Conservation (phyloP, 352 stramenopile species). For the Phytopythium sindhum region DNA sequence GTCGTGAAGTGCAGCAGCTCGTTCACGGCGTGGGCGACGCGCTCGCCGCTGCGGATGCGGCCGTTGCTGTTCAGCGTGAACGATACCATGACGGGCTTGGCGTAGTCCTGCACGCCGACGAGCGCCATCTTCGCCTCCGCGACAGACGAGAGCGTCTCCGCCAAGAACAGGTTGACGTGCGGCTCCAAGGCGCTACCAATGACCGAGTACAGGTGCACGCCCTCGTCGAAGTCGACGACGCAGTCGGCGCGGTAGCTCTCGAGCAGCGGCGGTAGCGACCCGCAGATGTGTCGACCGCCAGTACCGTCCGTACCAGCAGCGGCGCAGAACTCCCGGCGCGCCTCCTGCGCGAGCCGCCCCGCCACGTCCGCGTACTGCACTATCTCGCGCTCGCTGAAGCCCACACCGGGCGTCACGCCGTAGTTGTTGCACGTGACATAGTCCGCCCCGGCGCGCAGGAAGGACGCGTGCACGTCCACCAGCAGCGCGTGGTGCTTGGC, state of each 20-base stretch:
- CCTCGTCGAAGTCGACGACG: slow-evolving; percentile 61
- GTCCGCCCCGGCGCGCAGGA: slow-evolving; percentile 70
- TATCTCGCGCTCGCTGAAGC: slow-evolving; percentile 78
- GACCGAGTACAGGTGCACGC: slow-evolving; percentile 66
- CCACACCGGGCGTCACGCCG: slow-evolving; percentile 81
- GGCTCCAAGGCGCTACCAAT: slow-evolving; percentile 59
- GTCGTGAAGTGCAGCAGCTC: slow-evolving; percentile 32
- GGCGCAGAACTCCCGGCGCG: slow-evolving; percentile 15
- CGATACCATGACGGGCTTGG: slow-evolving; percentile 67
- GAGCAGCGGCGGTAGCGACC: slow-evolving; percentile 82
- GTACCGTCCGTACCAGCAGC: background rate
- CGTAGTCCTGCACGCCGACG: slow-evolving; percentile 46
- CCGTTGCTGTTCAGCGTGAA: slow-evolving; percentile 75
- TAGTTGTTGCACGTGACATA: slow-evolving; percentile 92
- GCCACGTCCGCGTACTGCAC: slow-evolving; percentile 38
- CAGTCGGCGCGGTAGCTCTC: slow-evolving; percentile 88
- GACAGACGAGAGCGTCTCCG: slow-evolving; percentile 86
- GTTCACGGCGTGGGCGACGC: slow-evolving; percentile 37
- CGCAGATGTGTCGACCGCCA: slow-evolving; percentile 35
- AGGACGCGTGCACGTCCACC: slow-evolving; percentile 77
- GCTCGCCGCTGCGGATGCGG: slow-evolving; percentile 72
- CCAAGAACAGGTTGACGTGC: slow-evolving; percentile 79
- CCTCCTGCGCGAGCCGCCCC: slow-evolving; percentile 56
- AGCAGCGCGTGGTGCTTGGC: slow-evolving; percentile 67
- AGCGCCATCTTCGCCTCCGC: slow-evolving; percentile 84